Base-by-base conservation (phyloP, 495 filamentous ascomycete genomes). In the Talaromyces thailandensis region DNA sequence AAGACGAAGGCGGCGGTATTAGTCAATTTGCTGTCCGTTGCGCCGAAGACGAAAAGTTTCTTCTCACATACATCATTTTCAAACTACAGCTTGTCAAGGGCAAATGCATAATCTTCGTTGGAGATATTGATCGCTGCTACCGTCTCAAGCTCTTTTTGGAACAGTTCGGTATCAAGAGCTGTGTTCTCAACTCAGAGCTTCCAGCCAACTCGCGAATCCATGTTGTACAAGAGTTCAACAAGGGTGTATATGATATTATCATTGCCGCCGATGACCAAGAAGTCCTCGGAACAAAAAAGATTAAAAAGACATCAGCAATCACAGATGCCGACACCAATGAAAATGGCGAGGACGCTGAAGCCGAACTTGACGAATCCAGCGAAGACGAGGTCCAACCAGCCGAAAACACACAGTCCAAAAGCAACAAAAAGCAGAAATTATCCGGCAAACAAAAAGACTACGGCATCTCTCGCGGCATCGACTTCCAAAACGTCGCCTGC, bases 181-280 rank as follows among this genome's bases (percentile, higher is more conserved):
- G 93, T 73, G 88, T 99, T 12, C 78, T 99, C 35, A 99, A 99
- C 72, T 94, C 91, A 5, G 92, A 99, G 69, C 75, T 99, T 18
- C 94, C 94, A 4, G 88, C 97, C 64, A 96, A 96, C 65, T 92
- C 90, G 6, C 82, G 94, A 21, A 84, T 97, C 50, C 94, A 98
- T 75, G 89, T 96, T 28, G 92, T 99, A 9, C 88, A 99, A 67
- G 91, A 98, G 71, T 99, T 98, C 76, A 99, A 98, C 76, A 89
- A 90, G 78, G 88, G 88, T 45, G 83, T 94, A 24, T 99, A 98
- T 76, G 93, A 98, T 65, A 96, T 98, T 64, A 92, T 99, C 62
- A 93, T 99, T 67, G 94, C 94, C 4, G 90, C 90, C 0, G 94
- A 98, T 69, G 94, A 98, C 71, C 87, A 90, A 69, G 93, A 96